Base-by-base conservation (phyloP, 306 rosid genomes). In the Gleditsia sinensis region DNA sequence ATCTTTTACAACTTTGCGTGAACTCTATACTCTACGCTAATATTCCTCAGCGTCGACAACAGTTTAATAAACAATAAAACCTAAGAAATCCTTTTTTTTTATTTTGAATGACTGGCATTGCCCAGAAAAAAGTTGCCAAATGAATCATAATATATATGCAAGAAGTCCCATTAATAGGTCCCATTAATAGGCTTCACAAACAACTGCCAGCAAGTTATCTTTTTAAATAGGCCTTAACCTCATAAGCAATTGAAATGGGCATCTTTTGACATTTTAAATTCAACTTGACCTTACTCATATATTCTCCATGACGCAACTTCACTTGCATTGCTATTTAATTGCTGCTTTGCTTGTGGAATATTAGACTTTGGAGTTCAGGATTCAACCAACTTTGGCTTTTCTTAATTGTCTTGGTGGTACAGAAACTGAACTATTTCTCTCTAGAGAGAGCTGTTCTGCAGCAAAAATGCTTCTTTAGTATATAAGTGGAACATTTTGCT, bases 341-440 rank as follows among this genome's bases (percentile, higher is more conserved):
- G 79, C 60, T 66, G 64, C 75, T 70, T 75, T 78, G 78, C 65
- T 76, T 60, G 25, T 71, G 70, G 82, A 80, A 80, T 79, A 71
- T 79, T 79, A 40, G 40, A 40, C 66, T 13, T 54, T 40, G 43
- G 25, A 14, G 9, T n/a, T n/a, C n/a, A n/a, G n/a, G n/a, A n/a
- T n/a, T n/a, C n/a, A n/a, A n/a, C n/a, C n/a, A n/a, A n/a, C 7
- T 3, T n/a, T 9, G 25, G 25, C 66, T 59, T n/a, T n/a, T n/a
- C n/a, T n/a, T n/a, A n/a, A n/a, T n/a, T n/a, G n/a, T n/a, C n/a
- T n/a, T n/a, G n/a, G n/a, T n/a, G n/a, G n/a, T n/a, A n/a, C n/a
- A n/a, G n/a, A n/a, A n/a, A n/a, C n/a, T 46, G 53, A n/a, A 16
- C 21, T 46, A 46, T 8, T 46, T 46, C 0, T 16, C 49, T 39